Conservation (phyloP, 805 yeast species). For the Candida takata region DNA sequence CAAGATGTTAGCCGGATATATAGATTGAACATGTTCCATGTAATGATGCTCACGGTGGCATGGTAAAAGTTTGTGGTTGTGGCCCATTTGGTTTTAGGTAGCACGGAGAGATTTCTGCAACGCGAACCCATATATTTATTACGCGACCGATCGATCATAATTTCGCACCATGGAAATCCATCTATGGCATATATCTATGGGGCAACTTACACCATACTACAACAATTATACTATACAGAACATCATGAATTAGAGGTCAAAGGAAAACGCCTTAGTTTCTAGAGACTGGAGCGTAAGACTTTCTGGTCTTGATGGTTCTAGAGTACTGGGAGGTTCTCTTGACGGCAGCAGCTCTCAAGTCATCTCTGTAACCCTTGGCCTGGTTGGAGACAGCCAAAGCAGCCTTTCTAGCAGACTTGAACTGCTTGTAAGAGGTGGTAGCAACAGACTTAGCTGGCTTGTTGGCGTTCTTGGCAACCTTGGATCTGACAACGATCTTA, state of each 20-base stretch:
- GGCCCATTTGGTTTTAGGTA: no score
- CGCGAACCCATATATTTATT: no score
- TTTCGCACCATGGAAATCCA: no score
- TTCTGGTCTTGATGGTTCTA: constrained; percentile 31
- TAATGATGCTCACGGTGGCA: constrained; percentile 19
- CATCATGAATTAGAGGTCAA: constrained; percentile 3
- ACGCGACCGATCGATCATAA: no score
- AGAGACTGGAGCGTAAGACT: constrained; percentile 25
- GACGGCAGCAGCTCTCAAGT: constrained; percentile 41
- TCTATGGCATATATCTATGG: no score
- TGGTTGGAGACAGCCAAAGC: constrained; percentile 40
- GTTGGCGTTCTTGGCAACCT: constrained; percentile 38
- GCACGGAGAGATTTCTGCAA: no score
- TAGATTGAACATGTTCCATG: neutral
- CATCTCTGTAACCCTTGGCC: constrained; percentile 41
- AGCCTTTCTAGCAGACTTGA: constrained; percentile 36
- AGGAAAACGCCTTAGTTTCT: constrained; percentile 12
- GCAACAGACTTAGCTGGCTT: constrained; percentile 37
- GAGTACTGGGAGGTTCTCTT: constrained; percentile 39
- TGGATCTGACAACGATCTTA: constrained; percentile 34
- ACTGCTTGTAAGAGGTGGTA: constrained; percentile 32
- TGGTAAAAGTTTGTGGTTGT: constrained; percentile 2
- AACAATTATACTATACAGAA: neutral
- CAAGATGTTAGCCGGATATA: neutral
- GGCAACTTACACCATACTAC: no score